These are phyloP conservation scores for Monosporascus sp. DNA, from an alignment of 2,329 filamentous ascomycete species.

Conservation along the genomic window DNA sequence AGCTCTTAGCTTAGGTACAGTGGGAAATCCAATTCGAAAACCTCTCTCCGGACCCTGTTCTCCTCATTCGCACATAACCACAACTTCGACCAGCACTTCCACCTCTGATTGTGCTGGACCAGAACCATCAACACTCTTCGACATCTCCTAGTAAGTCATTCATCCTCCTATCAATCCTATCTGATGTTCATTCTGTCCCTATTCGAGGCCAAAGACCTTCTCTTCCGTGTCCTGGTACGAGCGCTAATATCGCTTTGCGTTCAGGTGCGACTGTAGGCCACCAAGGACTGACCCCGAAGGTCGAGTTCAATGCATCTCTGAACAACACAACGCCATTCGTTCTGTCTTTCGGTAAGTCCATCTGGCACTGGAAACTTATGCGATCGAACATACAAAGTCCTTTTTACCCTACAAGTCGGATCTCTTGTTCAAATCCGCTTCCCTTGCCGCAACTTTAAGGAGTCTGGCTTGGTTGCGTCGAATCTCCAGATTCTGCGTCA, in stretches of 20 bases:
- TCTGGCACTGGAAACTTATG: slow-evolving; percentile 24
- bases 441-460: slow-evolving; percentile 9
- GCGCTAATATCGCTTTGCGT: slow-evolving; percentile 12
- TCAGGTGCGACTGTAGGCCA: slow-evolving; percentile 21
- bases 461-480: slow-evolving; percentile 8
- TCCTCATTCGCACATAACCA: slow-evolving; percentile 25
- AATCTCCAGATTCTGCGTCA: slow-evolving; percentile 10
- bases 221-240: slow-evolving; percentile 6
- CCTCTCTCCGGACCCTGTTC: slow-evolving; percentile 2
- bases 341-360: slow-evolving; percentile 32
- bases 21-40: not conserved
- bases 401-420: slow-evolving; percentile 10
- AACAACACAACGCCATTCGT: slow-evolving; percentile 28
- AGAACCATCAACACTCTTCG: slow-evolving; percentile 20
- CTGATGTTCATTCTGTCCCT: slow-evolving; percentile 2
- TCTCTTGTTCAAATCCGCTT: slow-evolving; percentile 1
- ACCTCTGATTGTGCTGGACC: slow-evolving; percentile 12
- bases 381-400: slow-evolving; percentile 28
- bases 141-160: slow-evolving; percentile 19
- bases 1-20: not conserved
- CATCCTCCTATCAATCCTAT: slow-evolving; percentile 13
- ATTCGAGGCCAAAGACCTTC: slow-evolving; percentile 4
- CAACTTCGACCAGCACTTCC: slow-evolving; percentile 11
- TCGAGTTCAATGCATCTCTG: slow-evolving; percentile 27
- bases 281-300: slow-evolving; percentile 16